These are phyloP conservation scores for Entomortierella beljakovae DNA, from an alignment of 192 early-diverging fungal species.

Conservation along the genomic window DNA sequence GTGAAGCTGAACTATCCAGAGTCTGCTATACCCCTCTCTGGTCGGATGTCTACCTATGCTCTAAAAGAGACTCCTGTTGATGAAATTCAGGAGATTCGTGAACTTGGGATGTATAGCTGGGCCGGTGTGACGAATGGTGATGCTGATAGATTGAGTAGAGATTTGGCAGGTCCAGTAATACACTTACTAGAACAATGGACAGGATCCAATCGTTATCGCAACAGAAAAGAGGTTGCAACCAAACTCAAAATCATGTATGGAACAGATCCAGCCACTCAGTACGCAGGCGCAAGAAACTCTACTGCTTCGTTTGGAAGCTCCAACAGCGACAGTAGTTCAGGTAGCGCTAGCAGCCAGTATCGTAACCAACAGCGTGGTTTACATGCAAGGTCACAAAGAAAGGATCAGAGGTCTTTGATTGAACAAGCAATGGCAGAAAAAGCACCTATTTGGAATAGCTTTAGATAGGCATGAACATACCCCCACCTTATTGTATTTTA, in stretches of 20 bases:
- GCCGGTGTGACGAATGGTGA: constrained; percentile 44
- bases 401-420: constrained; percentile 36
- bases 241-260: constrained; percentile 53
- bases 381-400: constrained; percentile 15
- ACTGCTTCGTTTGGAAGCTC: constrained; percentile 31
- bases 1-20: constrained; percentile 24
- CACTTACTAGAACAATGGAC: constrained; percentile 39
- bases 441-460: constrained; percentile 10
- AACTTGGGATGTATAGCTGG: constrained; percentile 51
- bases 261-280: no score
- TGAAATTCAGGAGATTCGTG: constrained; percentile 25
- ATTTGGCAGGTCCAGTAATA: constrained; percentile 44
- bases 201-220: constrained; percentile 18
- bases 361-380: neutral
- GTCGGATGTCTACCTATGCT: neutral
- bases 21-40: neutral
- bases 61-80: constrained; percentile 1
- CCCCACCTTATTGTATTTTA: neutral
- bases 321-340: constrained; percentile 20
- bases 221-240: constrained; percentile 42
- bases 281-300: constrained; percentile 3
- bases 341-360: constrained; percentile 10
- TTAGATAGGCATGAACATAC: neutral
- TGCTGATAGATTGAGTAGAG: constrained; percentile 39
- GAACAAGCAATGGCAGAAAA: constrained; percentile 37